phyloP scores from a whole-genome alignment of 176 grass and related monocot genomes.

The Carex kokanica region DNA sequence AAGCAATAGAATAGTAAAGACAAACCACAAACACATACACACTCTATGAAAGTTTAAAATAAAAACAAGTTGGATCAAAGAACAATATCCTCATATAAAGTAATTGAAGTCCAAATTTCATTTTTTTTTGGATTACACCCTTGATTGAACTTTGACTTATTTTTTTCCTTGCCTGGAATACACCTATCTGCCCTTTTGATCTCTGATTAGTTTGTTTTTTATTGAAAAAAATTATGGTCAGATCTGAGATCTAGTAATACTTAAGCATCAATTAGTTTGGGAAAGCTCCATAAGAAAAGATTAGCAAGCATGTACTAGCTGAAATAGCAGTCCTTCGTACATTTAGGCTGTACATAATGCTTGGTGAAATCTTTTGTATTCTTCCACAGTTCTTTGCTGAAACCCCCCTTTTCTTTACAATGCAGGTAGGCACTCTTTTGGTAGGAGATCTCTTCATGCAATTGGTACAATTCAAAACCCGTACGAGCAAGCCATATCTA shows the following conservation, averaged over 20 bases:
- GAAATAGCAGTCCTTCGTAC: background rate
- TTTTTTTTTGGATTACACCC: background rate
- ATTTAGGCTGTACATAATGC: background rate
- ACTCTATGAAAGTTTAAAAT: background rate
- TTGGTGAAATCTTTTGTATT: background rate
- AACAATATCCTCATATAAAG: background rate
- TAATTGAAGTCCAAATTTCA: background rate
- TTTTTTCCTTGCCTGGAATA: background rate
- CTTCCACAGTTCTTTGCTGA: background rate
- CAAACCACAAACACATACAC: background rate
- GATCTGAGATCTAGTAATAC: background rate
- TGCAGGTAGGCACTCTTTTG: conserved; percentile 65
- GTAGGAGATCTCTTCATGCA: conserved; percentile 79
- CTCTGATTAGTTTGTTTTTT: background rate
- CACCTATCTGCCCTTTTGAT: background rate
- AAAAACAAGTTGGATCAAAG: conserved; percentile 1
- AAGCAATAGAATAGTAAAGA: background rate
- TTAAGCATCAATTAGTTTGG: background rate
- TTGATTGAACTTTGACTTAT: background rate
- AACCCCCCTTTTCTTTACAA: background rate
- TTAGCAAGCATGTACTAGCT: background rate
- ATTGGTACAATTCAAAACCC: conserved; percentile 61
- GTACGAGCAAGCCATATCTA: conserved; percentile 96
- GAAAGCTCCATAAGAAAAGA: background rate
- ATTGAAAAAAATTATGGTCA: background rate